Evolutionary conservation across 257 asterid species (phyloP), one percentile per base, ranked within the genome.

Genomic region (Jacaranda mimosifolia): DNA sequence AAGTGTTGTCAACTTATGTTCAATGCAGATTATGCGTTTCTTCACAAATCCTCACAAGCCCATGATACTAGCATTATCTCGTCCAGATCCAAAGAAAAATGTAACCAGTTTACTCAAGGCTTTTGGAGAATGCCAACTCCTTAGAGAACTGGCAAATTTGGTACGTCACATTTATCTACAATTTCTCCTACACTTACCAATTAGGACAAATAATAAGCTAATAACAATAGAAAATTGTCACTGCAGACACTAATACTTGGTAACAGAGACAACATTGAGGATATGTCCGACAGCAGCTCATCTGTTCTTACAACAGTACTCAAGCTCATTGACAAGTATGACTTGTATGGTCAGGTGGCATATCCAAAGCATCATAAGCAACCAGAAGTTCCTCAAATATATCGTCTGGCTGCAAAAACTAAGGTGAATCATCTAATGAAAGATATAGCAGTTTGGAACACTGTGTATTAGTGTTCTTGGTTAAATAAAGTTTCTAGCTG

Each of bases 1-100:
- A 42, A 70, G 17, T 49, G 62, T 71, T 39, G 46, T 63, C 35
- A 69, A 57, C 55, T 84, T 79, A 48, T 70, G 57, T 48, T 58
- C 60, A 42, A 77, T 79, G 83, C 90, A 90, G 96, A 87, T 90
- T 35, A 86, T 83, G 91, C 80, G 91, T 59, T 90, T 88, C 67
- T 88, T 90, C 76, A 65, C 83, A 5, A 88, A 90, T 77, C 93
- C 93, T 52, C 91, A 86, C 86, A 90, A 90, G 91, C 96, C 96
- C 39, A 90, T 90, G 93, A 85, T 90, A 80, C 92, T 88, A 58
- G 96, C 93, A 62, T 75, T 90, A 77, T 86, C 96, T 38, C 89
- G 91, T 56, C 91, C 96, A 10, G 91, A 90, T 79, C 93, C 96
- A 59, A 88, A 90, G 85, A 90, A 88, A 82, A 90, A 88, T 73